These are phyloP conservation scores for Protomyces macrosporus DNA, from an alignment of 1,139 yeast species.

Conservation along the genomic window DNA sequence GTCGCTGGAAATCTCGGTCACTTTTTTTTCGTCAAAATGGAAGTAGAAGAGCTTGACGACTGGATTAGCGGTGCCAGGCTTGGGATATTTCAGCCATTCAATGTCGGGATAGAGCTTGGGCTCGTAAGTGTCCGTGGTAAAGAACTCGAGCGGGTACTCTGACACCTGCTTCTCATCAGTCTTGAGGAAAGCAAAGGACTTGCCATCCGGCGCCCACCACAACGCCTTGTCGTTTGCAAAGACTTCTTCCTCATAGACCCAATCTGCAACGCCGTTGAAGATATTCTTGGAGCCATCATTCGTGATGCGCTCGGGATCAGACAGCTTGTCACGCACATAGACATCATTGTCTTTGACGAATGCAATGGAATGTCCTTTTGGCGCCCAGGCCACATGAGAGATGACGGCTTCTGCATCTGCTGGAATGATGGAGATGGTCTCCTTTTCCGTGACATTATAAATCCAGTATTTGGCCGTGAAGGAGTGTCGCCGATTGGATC, in stretches of 20 bases:
- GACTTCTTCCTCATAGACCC: slow-evolving; percentile 97
- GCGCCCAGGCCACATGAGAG: slow-evolving; percentile 61
- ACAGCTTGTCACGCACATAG: slow-evolving; percentile 46
- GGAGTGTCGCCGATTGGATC: slow-evolving; percentile 72
- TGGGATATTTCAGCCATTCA: slow-evolving; percentile 68
- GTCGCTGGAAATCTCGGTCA: slow-evolving; percentile 22
- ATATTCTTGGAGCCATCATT: slow-evolving; percentile 58
- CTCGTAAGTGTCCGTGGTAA: slow-evolving; percentile 37
- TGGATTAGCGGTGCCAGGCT: slow-evolving; percentile 79
- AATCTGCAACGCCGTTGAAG: slow-evolving; percentile 87
- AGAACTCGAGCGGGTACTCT: slow-evolving; percentile 59
- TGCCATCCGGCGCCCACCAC: slow-evolving; percentile 85
- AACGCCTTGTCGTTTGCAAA: slow-evolving; percentile 56
- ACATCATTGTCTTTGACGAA: slow-evolving; percentile 64
- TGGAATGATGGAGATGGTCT: slow-evolving; percentile 33
- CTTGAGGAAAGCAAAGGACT: slow-evolving; percentile 56
- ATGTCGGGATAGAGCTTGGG: slow-evolving; percentile 52
- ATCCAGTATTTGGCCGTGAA: slow-evolving; percentile 63
- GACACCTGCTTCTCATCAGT: slow-evolving; percentile 70
- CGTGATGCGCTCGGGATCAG: slow-evolving; percentile 48
- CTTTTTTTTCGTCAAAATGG: slow-evolving; percentile 29
- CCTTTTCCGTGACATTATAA: slow-evolving; percentile 43
- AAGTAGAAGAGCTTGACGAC: slow-evolving; percentile 46
- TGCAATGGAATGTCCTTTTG: slow-evolving; percentile 59
- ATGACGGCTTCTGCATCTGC: slow-evolving; percentile 4